These are phyloP conservation scores for Saccharata proteae DNA, from an alignment of 2,329 filamentous ascomycete species.

Conservation along the genomic window DNA sequence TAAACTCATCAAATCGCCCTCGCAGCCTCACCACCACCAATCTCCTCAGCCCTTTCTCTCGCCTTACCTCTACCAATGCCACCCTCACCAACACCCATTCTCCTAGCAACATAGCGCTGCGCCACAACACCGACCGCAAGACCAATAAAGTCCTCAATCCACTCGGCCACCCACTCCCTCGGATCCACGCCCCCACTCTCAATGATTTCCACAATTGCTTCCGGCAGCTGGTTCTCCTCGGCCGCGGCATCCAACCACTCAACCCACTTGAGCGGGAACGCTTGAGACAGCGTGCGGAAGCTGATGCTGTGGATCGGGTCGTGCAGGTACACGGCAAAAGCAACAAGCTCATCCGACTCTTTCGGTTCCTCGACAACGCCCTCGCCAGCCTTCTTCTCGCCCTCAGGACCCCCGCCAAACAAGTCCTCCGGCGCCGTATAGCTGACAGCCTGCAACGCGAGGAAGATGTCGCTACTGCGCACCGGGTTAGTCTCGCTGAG, in stretches of 20 bases:
- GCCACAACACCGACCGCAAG: conserved; percentile 76
- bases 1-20: conserved; percentile 40
- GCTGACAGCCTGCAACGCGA: conserved; percentile 80
- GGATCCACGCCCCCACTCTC: conserved; percentile 67
- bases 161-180: conserved; percentile 93
- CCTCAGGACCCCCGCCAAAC: conserved; percentile 45
- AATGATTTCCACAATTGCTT: conserved; percentile 80
- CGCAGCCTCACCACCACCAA: conserved; percentile 48
- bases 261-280: conserved; percentile 74
- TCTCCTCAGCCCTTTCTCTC: conserved; percentile 42
- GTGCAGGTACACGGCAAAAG: conserved; percentile 67
- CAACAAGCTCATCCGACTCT: conserved; percentile 51
- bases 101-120: conserved; percentile 83
- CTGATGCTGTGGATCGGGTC: conserved; percentile 88
- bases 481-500: conserved; percentile 80
- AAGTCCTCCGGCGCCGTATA: conserved; percentile 52
- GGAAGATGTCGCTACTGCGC: conserved; percentile 85
- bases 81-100: conserved; percentile 93
- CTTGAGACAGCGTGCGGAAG: conserved; percentile 72
- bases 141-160: conserved; percentile 79
- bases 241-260: conserved; percentile 66
- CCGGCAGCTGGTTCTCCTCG: conserved; percentile 51
- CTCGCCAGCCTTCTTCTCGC: conserved; percentile 44
- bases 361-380: conserved; percentile 41
- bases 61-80: conserved; percentile 47